These are phyloP conservation scores for Pestalotiopsis sp. DNA, from an alignment of 2,329 filamentous ascomycete species.

Conservation along the genomic window DNA sequence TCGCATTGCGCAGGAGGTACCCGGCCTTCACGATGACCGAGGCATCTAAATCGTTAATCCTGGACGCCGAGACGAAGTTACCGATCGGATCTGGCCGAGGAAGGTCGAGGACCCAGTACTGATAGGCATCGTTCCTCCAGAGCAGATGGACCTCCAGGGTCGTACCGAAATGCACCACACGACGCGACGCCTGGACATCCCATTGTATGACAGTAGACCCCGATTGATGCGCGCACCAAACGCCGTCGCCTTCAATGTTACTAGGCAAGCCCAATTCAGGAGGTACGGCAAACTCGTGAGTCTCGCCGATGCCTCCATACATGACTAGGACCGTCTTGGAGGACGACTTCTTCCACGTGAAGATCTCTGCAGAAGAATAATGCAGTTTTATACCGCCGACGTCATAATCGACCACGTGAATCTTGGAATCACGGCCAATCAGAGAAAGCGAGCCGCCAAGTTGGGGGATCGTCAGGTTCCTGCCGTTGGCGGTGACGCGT, in stretches of 20 bases:
- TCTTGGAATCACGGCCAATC: slow-evolving; percentile 64
- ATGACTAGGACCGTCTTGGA: not conserved
- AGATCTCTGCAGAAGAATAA: slow-evolving; percentile 71
- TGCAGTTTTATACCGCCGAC: slow-evolving; percentile 59
- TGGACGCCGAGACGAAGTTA: not conserved
- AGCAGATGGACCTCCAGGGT: not conserved
- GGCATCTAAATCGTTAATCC: not conserved
- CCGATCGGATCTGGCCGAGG: not conserved
- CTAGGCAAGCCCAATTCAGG: not conserved
- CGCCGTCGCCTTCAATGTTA: slow-evolving; percentile 50
- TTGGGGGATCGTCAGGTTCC: slow-evolving; percentile 24
- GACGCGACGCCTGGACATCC: not conserved
- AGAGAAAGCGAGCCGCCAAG: slow-evolving; percentile 20
- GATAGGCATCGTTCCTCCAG: not conserved
- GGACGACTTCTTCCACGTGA: slow-evolving; percentile 55
- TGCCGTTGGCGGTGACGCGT: slow-evolving; percentile 22
- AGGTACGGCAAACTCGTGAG: not conserved
- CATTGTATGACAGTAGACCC: not conserved
- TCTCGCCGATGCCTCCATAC: not conserved
- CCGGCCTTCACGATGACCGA: slow-evolving; percentile 6
- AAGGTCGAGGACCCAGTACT: not conserved
- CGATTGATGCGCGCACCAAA: slow-evolving; percentile 29
- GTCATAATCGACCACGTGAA: slow-evolving; percentile 68
- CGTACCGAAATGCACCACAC: not conserved
- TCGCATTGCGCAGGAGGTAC: slow-evolving; percentile 4